phyloP scores from a whole-genome alignment of 306 rosid species.

The Corylus americana region DNA sequence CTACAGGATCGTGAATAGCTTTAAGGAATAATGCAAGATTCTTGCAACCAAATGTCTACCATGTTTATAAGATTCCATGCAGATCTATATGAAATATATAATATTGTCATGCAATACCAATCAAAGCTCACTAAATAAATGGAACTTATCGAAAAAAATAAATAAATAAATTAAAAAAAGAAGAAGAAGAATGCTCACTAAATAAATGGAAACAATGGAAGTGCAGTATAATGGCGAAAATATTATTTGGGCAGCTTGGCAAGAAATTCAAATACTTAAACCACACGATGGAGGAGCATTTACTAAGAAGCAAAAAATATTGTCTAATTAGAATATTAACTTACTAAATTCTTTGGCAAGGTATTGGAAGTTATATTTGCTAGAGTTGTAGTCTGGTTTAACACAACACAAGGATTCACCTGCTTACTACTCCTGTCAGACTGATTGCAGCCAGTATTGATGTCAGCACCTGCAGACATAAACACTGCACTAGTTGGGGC shows the following conservation, averaged over 20 bases:
- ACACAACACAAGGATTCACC: constrained; percentile 35
- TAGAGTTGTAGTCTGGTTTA: constrained; percentile 41
- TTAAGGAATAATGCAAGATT: neutral
- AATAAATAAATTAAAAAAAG: no score
- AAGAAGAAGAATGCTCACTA: neutral
- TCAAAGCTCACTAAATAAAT: neutral
- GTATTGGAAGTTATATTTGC: constrained; percentile 42
- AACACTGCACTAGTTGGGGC: constrained; percentile 15
- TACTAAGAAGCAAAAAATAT: constrained; percentile 23
- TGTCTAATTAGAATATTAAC: constrained; percentile 30
- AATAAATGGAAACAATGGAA: neutral
- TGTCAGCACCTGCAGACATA: constrained; percentile 52
- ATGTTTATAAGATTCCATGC: neutral
- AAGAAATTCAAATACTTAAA: neutral
- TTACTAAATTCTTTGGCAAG: constrained; percentile 50
- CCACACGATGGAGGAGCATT: constrained; percentile 6
- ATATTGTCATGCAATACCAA: neutral
- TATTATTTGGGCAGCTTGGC: neutral
- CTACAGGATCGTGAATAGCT: neutral
- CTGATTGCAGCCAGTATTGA: constrained; percentile 37
- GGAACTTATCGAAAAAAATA: no score
- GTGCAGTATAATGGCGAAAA: neutral
- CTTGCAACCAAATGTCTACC: neutral
- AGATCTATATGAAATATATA: neutral
- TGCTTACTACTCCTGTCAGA: constrained; percentile 48